Conservation (phyloP, 192 early-diverging fungal species). For the Coemansia reversa region DNA sequence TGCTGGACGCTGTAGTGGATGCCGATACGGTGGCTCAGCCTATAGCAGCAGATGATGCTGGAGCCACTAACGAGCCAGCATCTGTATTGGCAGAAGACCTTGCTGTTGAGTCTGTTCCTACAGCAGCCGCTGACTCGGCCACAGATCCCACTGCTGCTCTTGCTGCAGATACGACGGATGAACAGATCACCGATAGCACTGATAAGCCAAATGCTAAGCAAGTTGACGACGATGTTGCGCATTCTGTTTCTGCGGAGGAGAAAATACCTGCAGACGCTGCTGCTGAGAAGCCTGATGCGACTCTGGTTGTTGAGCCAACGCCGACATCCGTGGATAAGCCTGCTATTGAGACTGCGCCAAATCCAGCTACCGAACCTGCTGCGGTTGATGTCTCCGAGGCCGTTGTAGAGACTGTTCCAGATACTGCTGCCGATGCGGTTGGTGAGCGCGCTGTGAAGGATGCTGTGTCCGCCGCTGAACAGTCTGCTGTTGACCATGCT, state of each 20-base stretch:
- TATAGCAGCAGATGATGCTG: background rate
- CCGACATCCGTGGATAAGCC: background rate
- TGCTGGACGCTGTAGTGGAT: background rate
- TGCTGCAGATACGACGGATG: background rate
- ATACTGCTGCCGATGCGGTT: background rate
- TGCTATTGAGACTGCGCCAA: background rate
- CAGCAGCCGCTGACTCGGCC: background rate
- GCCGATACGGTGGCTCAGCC: background rate
- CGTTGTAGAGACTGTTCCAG: too few relatives aligned
- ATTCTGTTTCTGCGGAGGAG: background rate
- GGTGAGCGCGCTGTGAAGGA: background rate
- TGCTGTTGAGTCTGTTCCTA: background rate
- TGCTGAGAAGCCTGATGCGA: conserved; percentile 7
- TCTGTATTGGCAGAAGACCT: background rate
- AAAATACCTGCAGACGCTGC: background rate
- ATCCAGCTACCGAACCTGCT: background rate
- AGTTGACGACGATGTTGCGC: too few relatives aligned
- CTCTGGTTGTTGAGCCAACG: background rate
- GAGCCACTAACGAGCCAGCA: background rate
- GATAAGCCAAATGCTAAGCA: too few relatives aligned
- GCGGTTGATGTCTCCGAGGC: too few relatives aligned
- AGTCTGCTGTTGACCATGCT: background rate
- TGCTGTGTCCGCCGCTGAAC: background rate
- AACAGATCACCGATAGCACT: too few relatives aligned
- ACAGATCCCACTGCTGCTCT: background rate